These are phyloP conservation scores for Elaeagnus macrophylla DNA, from an alignment of 306 rosid species.

Conservation along the genomic window DNA sequence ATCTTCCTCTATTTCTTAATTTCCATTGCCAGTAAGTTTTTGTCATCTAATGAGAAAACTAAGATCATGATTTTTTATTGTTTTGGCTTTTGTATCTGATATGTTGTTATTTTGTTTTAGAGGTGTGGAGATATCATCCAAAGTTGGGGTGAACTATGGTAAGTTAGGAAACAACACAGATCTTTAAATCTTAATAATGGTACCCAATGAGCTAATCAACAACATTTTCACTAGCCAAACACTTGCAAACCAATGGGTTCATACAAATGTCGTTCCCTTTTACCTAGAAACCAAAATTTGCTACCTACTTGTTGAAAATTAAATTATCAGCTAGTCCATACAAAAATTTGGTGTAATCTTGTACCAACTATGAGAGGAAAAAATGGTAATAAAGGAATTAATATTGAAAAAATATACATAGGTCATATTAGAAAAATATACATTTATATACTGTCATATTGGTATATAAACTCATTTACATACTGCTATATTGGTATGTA, in stretches of 20 bases:
- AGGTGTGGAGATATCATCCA: slow-evolving; percentile 36
- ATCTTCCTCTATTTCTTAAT: slow-evolving; percentile 25
- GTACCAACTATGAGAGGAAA: slow-evolving; percentile 74
- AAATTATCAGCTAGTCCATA: slow-evolving; percentile 36
- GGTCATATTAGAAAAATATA: no score
- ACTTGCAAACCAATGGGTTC: slow-evolving; percentile 51
- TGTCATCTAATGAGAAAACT: not conserved
- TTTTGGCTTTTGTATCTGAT: not conserved
- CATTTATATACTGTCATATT: no score
- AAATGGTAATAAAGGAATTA: no score
- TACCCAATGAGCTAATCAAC: slow-evolving; percentile 53
- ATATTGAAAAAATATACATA: no score
- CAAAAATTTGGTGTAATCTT: slow-evolving; percentile 35
- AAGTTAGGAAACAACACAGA: slow-evolving; percentile 57
- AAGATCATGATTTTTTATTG: not conserved
- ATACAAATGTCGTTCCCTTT: slow-evolving; percentile 39
- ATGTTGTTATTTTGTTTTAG: not conserved
- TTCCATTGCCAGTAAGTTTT: slow-evolving; percentile 31
- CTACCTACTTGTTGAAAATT: slow-evolving; percentile 73
- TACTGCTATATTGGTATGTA: no score
- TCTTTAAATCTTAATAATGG: slow-evolving; percentile 52
- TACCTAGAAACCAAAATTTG: slow-evolving; percentile 50
- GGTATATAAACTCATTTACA: no score
- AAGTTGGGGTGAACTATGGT: slow-evolving; percentile 66
- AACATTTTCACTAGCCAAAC: slow-evolving; percentile 50